phyloP scores from a whole-genome alignment of 257 asterid species.

The Capsicum chinense region DNA sequence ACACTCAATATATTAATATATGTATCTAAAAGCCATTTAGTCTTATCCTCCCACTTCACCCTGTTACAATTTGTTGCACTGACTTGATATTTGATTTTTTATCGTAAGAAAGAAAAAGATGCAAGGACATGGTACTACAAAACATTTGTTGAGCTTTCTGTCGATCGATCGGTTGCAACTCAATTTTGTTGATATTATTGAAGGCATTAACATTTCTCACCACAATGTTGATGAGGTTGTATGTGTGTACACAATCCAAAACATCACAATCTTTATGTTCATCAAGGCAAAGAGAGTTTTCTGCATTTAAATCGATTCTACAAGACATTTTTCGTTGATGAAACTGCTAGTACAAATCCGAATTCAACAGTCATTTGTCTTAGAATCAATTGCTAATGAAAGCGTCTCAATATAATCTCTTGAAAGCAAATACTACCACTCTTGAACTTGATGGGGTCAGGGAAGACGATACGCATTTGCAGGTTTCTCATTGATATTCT shows the following conservation, averaged over 20 bases:
- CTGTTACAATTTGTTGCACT: neutral
- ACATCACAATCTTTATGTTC: neutral
- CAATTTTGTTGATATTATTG: neutral
- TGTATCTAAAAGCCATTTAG: neutral
- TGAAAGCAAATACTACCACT: neutral
- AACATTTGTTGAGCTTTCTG: neutral
- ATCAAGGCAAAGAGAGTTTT: neutral
- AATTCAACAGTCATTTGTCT: slow-evolving; percentile 10
- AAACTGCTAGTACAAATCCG: neutral
- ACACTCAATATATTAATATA: neutral
- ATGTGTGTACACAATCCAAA: neutral
- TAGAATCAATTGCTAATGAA: neutral
- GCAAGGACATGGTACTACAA: neutral
- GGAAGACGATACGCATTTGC: neutral
- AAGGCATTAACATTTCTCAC: neutral
- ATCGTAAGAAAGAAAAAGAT: neutral
- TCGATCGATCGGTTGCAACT: neutral
- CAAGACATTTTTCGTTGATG: neutral
- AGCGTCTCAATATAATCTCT: neutral
- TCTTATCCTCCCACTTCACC: neutral
- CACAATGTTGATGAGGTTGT: neutral
- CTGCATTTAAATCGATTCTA: neutral
- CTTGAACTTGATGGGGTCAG: neutral
- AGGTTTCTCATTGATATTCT: neutral
- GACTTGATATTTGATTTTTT: neutral